A percentile compares a stretch with the other conserved stretches of the same genome.
Conservation (phyloP, 345 rosid genomes). For the Citrus medica region DNA sequence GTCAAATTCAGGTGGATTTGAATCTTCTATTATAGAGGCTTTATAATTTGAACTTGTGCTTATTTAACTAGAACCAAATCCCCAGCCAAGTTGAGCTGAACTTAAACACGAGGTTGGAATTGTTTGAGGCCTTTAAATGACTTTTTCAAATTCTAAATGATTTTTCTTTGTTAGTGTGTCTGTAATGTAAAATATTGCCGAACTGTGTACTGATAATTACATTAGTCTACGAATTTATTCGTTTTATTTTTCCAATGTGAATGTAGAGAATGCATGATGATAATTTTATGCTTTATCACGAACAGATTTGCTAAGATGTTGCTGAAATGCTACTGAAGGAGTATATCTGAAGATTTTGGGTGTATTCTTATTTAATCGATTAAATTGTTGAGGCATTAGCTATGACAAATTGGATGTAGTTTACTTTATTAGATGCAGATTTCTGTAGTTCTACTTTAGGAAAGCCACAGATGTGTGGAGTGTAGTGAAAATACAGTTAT, state of each 20-base stretch:
- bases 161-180: not conserved
- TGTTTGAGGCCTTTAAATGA: not conserved
- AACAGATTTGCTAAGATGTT: not conserved
- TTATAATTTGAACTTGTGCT: not conserved
- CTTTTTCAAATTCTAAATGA: not conserved
- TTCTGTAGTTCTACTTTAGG: not conserved
- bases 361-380: not conserved
- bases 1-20: not conserved
- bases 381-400: not conserved
- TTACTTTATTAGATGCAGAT: not conserved
- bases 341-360: not conserved
- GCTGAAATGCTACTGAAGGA: not conserved
- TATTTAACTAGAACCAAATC: not conserved
- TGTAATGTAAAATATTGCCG: not conserved
- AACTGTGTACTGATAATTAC: not conserved
- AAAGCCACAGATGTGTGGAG: not conserved
- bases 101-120: not conserved
- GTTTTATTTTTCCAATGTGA: not conserved
- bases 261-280: not conserved
- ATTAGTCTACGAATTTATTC: not conserved
- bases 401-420: not conserved
- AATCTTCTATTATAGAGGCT: not conserved
- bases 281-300: not conserved
- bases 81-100: not conserved
- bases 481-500: not conserved